Percentiles rank a stretch among this genome's conserved stretches.
Evolutionary conservation across 768 basidiomycete genomes (phyloP).

Genomic region (Mycena belliarum): DNA sequence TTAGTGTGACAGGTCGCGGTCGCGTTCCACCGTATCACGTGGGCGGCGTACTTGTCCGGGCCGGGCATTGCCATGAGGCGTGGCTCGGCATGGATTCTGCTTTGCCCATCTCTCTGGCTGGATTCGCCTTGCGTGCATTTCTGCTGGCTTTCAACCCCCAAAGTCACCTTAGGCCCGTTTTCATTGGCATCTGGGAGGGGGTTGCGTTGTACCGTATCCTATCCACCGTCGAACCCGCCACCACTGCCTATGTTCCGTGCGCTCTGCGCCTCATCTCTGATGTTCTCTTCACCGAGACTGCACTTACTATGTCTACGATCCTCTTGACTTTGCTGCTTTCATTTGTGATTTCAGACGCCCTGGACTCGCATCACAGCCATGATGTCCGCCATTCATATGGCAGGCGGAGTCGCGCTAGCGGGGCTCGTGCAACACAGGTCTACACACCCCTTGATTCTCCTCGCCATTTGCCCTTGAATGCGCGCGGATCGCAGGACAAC

Average conservation of each 20-base stretch:
- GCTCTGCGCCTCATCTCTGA: conserved; percentile 46
- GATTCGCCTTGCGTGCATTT: conserved; percentile 7
- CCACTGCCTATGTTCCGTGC: conserved; percentile 44
- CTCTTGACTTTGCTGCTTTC: conserved; percentile 12
- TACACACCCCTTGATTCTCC: background rate
- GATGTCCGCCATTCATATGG: background rate
- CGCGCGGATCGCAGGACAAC: too few relatives aligned
- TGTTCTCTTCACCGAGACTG: conserved; percentile 38
- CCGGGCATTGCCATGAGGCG: conserved; percentile 8
- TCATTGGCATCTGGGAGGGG: conserved; percentile 48
- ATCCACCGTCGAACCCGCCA: conserved; percentile 21
- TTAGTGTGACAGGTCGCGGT: too few relatives aligned
- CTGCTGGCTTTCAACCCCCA: conserved; percentile 23
- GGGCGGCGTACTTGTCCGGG: background rate
- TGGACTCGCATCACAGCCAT: conserved; percentile 6
- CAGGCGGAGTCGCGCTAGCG: background rate
- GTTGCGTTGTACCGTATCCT: conserved; percentile 40
- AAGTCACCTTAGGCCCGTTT: conserved; percentile 32
- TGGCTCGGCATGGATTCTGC: conserved; percentile 40
- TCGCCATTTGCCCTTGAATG: too few relatives aligned
- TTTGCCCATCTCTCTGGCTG: conserved; percentile 32
- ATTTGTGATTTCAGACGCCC: conserved; percentile 12
- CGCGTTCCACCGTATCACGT: too few relatives aligned
- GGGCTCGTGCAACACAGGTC: background rate
- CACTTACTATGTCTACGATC: conserved; percentile 10